Percentiles rank a stretch among this genome's conserved stretches.
These are phyloP conservation scores for Solanum chiquidenum DNA, from an alignment of 257 asterid species.

Conservation along the genomic window DNA sequence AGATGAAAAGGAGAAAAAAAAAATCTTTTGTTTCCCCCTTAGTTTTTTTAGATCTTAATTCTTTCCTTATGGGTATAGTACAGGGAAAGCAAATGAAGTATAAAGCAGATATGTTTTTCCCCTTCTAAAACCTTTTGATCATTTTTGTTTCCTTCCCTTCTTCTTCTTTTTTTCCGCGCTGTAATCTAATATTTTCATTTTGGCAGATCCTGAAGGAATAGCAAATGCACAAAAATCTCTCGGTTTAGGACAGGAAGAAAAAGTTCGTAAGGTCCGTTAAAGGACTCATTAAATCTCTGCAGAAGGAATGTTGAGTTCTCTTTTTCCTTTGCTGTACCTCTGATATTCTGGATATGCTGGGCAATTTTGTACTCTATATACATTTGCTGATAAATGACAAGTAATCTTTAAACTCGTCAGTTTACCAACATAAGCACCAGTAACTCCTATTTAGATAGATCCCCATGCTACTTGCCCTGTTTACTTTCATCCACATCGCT, in stretches of 20 bases:
- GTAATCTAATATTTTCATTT: constrained; percentile 5
- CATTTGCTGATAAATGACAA: background rate
- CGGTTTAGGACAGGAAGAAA: constrained; percentile 86
- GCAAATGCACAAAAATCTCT: constrained; percentile 89
- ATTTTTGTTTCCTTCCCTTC: background rate
- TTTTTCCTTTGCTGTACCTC: background rate
- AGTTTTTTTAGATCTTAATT: background rate
- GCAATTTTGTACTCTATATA: background rate
- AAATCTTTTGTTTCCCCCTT: background rate
- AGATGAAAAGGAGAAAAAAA: background rate
- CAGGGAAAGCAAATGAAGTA: background rate
- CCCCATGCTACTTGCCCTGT: constrained; percentile 51
- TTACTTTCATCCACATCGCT: constrained; percentile 49
- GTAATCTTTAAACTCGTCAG: background rate
- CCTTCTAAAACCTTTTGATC: background rate
- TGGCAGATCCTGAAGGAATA: constrained; percentile 86
- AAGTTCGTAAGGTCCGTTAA: constrained; percentile 64
- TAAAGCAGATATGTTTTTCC: background rate
- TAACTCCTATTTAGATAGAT: constrained; percentile 17
- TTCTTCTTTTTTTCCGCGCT: background rate
- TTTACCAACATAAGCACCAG: background rate
- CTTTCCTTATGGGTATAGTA: background rate
- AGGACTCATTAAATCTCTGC: background rate
- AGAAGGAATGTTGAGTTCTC: background rate
- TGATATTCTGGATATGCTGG: background rate